Conservation (phyloP, 2,329 filamentous ascomycete genomes). For the Talaromyces sp. region DNA sequence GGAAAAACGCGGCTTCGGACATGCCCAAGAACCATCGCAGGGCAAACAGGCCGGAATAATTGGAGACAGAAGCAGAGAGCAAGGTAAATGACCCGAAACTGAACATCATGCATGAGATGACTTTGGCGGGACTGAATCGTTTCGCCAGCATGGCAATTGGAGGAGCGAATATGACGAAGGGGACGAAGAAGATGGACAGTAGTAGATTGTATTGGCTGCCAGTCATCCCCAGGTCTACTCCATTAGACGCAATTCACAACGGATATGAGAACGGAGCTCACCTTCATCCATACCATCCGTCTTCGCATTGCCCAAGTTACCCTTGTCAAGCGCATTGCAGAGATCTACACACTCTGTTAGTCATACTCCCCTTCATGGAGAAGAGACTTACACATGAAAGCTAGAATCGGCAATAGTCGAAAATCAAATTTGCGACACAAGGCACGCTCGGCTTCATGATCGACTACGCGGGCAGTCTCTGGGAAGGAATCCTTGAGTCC, state of each 20-base stretch:
- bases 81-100: conserved; percentile 64
- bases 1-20: conserved; percentile 66
- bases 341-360: conserved; percentile 41
- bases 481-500: conserved; percentile 20
- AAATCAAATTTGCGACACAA: conserved; percentile 54
- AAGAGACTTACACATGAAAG: conserved; percentile 51
- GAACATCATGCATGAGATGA: conserved; percentile 66
- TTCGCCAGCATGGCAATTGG: conserved; percentile 65
- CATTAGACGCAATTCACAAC: neutral
- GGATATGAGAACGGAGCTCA: conserved; percentile 18
- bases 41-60: conserved; percentile 64
- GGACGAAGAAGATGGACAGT: conserved; percentile 69
- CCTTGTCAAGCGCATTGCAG: conserved; percentile 52
- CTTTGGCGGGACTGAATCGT: conserved; percentile 60
- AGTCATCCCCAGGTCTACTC: conserved; percentile 53
- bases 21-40: conserved; percentile 67
- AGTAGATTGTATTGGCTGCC: conserved; percentile 65
- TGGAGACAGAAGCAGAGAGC: conserved; percentile 53
- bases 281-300: conserved; percentile 49
- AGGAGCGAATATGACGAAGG: conserved; percentile 67
- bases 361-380: neutral
- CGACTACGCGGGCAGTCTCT: conserved; percentile 36
- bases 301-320: conserved; percentile 55
- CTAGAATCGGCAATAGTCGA: conserved; percentile 53
- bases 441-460: conserved; percentile 45